These are phyloP conservation scores for Colletotrichum eremochloae DNA, from an alignment of 2,329 filamentous ascomycete species.

Conservation along the genomic window DNA sequence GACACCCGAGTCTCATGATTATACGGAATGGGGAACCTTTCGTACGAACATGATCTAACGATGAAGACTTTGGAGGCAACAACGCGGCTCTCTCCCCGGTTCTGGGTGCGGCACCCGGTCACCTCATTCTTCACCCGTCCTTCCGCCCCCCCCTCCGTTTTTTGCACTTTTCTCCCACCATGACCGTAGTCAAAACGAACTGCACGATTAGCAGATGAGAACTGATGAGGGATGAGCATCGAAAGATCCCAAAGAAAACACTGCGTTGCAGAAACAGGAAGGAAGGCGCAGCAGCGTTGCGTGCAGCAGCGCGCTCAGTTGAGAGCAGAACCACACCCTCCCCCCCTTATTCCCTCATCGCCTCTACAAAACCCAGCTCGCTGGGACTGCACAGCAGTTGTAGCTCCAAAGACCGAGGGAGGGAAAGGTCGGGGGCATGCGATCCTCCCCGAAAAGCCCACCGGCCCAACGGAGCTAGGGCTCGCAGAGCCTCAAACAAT, in stretches of 20 bases:
- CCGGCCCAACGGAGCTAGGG: background rate
- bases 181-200: background rate
- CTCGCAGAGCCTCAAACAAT: background rate
- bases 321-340: background rate
- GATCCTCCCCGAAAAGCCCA: background rate
- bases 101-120: background rate
- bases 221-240: constrained; percentile 3
- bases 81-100: background rate
- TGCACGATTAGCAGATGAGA: constrained; percentile 19
- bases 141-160: background rate
- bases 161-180: constrained; percentile 12
- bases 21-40: background rate
- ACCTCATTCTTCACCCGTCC: constrained; percentile 9
- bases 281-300: background rate
- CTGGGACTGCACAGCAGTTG: constrained; percentile 1
- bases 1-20: background rate
- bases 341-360: background rate
- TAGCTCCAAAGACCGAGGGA: background rate
- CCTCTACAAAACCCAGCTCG: background rate
- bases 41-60: background rate
- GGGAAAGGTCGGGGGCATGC: constrained; percentile 8
- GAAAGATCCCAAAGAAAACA: background rate
- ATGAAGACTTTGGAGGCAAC: background rate
- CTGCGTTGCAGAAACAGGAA: constrained; percentile 2
- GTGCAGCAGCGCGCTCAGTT: constrained; percentile 5